Evolutionary conservation across 306 rosid species (phyloP), one percentile per base, ranked within the genome.

Genomic region (Coriaria nepalensis): DNA sequence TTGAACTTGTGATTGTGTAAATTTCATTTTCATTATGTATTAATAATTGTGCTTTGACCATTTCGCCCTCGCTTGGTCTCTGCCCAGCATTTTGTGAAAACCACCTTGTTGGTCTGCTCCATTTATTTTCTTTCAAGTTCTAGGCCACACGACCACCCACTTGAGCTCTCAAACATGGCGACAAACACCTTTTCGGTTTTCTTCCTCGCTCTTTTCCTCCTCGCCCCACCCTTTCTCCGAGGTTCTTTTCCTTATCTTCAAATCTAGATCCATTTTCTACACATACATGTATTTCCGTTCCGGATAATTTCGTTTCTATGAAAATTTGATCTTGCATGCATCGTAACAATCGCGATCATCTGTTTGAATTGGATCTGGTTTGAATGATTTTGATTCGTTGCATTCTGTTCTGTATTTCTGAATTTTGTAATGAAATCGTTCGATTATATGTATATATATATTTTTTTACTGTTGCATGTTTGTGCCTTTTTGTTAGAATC

Each of bases 211-310:
- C 51, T 90, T 38, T 66, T 90, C 42, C 79, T 84, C 65, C 33
- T 84, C 41, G 87, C 87, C 6, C 74, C 92, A 7, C 92, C 97
- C 37, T 63, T 81, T 15, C 37, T 76, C 38, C 86, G 65, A 79
- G 95, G 97, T 90, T 45, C 15, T 20, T 20, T 3, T 3, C 29
- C 47, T 47, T 9, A 6, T 20, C 42, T 47, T 38, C 13, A 5
- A 33, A 10, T 12, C 15, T 45, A 33, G 6, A 43, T 45, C 29
- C 45, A 6, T 14, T 43, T 15, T 20, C 9, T 14, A n/a, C 39
- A 13, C 41, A 34, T n/a, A 49, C 52, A 35, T 42, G 10, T 45
- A 40, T 54, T 35, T 44, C 8, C 14, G 59, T 66, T 40, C 57
- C 43, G 4, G 6, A n/a, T 51, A 4, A 6, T 9, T 35, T 44